Conservation (phyloP, 1,139 yeast species). For the Protomyces pachydermus region DNA sequence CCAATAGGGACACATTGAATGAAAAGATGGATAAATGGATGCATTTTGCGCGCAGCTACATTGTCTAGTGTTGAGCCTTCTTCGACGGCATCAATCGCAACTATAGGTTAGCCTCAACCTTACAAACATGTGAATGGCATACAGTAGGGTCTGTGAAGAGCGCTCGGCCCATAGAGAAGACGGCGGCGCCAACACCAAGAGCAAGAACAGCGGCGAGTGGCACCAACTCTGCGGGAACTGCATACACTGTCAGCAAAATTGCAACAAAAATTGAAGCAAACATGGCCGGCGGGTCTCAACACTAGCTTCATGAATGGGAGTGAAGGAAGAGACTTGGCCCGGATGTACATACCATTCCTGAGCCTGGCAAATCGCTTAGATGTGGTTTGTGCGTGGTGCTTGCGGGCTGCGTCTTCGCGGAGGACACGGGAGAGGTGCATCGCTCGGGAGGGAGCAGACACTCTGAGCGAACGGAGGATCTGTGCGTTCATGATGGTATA, state of each 20-base stretch:
- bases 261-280: no score
- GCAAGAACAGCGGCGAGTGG: conserved; percentile 26
- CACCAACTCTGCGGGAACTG: conserved; percentile 21
- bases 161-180: conserved; percentile 26
- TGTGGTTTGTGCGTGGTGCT: conserved; percentile 25
- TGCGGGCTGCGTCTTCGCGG: conserved; percentile 22
- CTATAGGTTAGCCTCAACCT: neutral
- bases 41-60: neutral
- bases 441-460: neutral
- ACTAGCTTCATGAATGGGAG: neutral
- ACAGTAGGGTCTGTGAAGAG: conserved; percentile 22
- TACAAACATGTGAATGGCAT: neutral
- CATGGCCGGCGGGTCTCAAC: neutral
- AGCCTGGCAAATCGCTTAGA: conserved; percentile 25
- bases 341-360: conserved; percentile 4
- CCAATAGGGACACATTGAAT: neutral
- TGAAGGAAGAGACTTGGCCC: neutral
- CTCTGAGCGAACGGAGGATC: neutral
- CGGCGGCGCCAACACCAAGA: conserved; percentile 26
- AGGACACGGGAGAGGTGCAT: conserved; percentile 11
- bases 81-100: conserved; percentile 24
- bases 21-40: neutral
- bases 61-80: conserved; percentile 1
- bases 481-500: neutral
- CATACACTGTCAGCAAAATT: neutral